Percentiles rank a stretch among this genome's conserved stretches.
Conservation (phyloP, 2,329 filamentous ascomycete species). For the Plenodomus lindquistii region DNA sequence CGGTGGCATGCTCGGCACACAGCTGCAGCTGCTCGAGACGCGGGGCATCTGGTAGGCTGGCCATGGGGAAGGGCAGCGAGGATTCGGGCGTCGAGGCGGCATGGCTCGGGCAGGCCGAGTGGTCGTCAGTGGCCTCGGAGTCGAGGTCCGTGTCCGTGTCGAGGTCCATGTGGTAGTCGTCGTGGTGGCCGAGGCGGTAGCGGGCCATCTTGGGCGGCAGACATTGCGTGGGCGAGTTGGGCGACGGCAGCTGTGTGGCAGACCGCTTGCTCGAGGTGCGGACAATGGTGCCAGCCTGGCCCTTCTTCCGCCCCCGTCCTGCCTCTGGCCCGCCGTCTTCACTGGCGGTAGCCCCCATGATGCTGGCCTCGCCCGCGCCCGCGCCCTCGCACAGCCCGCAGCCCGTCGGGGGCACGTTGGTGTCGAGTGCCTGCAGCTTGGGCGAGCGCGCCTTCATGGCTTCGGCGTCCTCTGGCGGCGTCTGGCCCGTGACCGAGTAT, state of each 20-base stretch:
- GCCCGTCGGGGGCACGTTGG: slow-evolving; percentile 35
- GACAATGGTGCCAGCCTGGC: slow-evolving; percentile 24
- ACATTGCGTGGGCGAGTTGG: slow-evolving; percentile 38
- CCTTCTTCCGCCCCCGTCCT: slow-evolving; percentile 32
- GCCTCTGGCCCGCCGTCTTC: slow-evolving; percentile 21
- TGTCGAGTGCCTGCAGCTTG: slow-evolving; percentile 43
- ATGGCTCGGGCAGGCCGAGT: slow-evolving; percentile 17
- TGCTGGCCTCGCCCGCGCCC: slow-evolving; percentile 1
- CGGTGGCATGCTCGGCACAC: slow-evolving; percentile 10
- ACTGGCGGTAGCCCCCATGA: slow-evolving; percentile 8
- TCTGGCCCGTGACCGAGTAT: slow-evolving; percentile 44
- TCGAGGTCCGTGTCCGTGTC: slow-evolving; percentile 28
- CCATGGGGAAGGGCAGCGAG: slow-evolving; percentile 17
- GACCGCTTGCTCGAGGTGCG: slow-evolving; percentile 43
- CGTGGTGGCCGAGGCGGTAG: slow-evolving; percentile 25
- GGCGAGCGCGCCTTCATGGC: slow-evolving; percentile 39
- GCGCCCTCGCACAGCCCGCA: slow-evolving; percentile 36
- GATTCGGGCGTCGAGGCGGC: slow-evolving; percentile 27
- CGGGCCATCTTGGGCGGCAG: slow-evolving; percentile 42
- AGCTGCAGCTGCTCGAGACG: slow-evolving; percentile 23
- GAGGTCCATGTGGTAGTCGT: slow-evolving; percentile 19
- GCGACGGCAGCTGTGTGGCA: slow-evolving; percentile 42
- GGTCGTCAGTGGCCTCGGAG: slow-evolving; percentile 23
- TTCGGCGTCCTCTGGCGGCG: slow-evolving; percentile 39
- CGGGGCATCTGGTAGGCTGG: slow-evolving; percentile 25